Conservation (phyloP, 208 protist genomes). For the Trypanosoma mega region DNA sequence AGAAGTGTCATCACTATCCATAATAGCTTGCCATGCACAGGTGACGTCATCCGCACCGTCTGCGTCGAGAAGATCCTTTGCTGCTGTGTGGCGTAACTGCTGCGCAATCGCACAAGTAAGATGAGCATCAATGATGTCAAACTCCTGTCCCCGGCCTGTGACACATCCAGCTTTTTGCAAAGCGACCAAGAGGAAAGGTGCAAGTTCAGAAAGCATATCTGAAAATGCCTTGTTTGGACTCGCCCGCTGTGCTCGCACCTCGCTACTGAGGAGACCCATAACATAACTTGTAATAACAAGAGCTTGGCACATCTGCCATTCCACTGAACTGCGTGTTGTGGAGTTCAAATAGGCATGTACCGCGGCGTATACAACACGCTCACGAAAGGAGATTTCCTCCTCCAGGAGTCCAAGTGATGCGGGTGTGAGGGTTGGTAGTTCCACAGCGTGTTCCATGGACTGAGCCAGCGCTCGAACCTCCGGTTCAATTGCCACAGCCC, state of each 20-base stretch:
- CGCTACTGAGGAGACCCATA: constrained; percentile 35
- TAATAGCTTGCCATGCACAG: constrained; percentile 43
- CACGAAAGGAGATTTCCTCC: constrained; percentile 55
- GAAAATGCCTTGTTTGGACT: constrained; percentile 28
- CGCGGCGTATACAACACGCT: constrained; percentile 60
- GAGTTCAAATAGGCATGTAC: constrained; percentile 64
- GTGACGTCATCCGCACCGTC: constrained; percentile 50
- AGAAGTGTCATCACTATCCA: constrained; percentile 22
- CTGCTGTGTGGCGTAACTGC: constrained; percentile 36
- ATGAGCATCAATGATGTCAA: constrained; percentile 79
- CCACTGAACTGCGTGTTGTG: constrained; percentile 22
- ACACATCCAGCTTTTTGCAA: constrained; percentile 42
- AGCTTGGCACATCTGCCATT: constrained; percentile 60
- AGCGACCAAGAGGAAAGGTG: constrained; percentile 56
- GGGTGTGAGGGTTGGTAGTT: constrained; percentile 33
- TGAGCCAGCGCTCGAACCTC: constrained; percentile 44
- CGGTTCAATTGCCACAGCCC: constrained; percentile 50
- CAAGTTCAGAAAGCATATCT: constrained; percentile 53
- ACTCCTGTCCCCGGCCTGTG: constrained; percentile 54
- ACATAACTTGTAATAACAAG: constrained; percentile 66
- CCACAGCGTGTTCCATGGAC: constrained; percentile 43
- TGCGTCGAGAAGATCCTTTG: constrained; percentile 60
- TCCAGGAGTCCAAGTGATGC: constrained; percentile 39
- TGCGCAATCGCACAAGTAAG: constrained; percentile 54
- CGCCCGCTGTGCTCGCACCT: constrained; percentile 57